Base-by-base conservation (phyloP, 176 grass and related monocot genomes). In the Panicum miliaceum region DNA sequence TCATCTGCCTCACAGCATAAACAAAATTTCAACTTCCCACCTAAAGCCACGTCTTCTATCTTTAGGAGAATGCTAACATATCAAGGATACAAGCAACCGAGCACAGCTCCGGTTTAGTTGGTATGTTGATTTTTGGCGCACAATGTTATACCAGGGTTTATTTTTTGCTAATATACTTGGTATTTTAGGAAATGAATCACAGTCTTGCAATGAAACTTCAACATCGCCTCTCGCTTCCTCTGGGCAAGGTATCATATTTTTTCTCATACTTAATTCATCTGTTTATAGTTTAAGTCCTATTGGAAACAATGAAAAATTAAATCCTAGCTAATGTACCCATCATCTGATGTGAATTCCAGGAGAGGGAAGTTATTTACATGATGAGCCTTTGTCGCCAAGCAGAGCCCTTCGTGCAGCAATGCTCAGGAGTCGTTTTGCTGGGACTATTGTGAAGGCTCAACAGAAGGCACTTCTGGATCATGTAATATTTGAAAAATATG, bases 381-480 rank as follows among this genome's bases (percentile, higher is more conserved):
- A 91, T 38, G 88, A 91, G 86, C 90, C 86, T 58, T 71, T 94
- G 48, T 97, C 95, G 70, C 92, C 95, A 84, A 63, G 48, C 69
- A 94, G 68, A 86, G 95, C 95, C 65, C 90, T 97, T 58, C 92
- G 95, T 70, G 92, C 90, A 84, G 95, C 92, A 79, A 91, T 92
- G 75, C 81, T 97, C 46, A 94, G 85, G 88, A 92, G 78, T 19
- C 90, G 90, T 89, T 94, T 97, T 91, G 95, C 95, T 65, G 90
- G 88, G 64, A 97, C 95, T 59, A 97, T 97, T 61, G 84, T 94
- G 68, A 97, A 97, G 81, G 94, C 94, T 5, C 90, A 97, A 52
- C 86, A 94, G 74, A 94, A 86, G 41, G 82, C 90, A 79, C 92
- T 94, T 90, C 64, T 92, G 50, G 89, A 86, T 85, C 94, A 93